Evolutionary conservation across 352 stramenopile species (phyloP), one percentile per base, ranked within the genome.

Genomic region (Lagenidium sp.): DNA sequence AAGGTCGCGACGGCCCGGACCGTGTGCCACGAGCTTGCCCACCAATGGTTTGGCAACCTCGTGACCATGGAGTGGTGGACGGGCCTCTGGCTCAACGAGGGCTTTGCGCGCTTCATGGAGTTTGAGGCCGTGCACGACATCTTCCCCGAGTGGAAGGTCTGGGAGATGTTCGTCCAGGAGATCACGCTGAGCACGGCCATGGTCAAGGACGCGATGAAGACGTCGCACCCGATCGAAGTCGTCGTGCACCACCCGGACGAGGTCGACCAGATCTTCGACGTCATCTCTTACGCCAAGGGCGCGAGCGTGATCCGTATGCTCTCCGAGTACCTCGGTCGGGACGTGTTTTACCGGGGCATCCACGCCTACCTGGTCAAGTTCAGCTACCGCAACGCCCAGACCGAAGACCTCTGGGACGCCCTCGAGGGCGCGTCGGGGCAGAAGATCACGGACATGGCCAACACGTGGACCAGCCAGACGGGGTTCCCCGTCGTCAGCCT

Each of bases 31-130:
- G 96, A 99, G 67, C 81, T 99, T 5, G 94, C 95, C 0, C 96
- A 99, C 71, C 94, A 98, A 47, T 88, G 74, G 78, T 98, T 98
- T 45, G 94, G 96, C 30, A 98, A 99, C 57, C 63, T 99, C 0
- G 96, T 99, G 11, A 99, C 96, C 6, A 99, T 99, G 95, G 77
- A 90, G 20, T 99, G 96, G 73, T 98, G 91, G 90, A 93, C 88
- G n/a, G 82, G 85, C 4, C 57, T 98, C 26, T 98, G 91, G 91
- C 75, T 99, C 3, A 99, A 99, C 62, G 96, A 99, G 60, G 95
- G 95, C 18, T 99, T 99, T 58, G 96, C 96, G 2, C 85, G 66
- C 31, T 99, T 95, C 75, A 97, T 97, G 65, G 94, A 99, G 63
- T 97, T 97, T 40, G 90, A 89, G 41, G 89, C 91, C 2, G 81